A percentile compares a stretch with the other conserved stretches of the same genome.
phyloP scores from a whole-genome alignment of 495 filamentous ascomycete species.

The Margaritispora aquatica region DNA sequence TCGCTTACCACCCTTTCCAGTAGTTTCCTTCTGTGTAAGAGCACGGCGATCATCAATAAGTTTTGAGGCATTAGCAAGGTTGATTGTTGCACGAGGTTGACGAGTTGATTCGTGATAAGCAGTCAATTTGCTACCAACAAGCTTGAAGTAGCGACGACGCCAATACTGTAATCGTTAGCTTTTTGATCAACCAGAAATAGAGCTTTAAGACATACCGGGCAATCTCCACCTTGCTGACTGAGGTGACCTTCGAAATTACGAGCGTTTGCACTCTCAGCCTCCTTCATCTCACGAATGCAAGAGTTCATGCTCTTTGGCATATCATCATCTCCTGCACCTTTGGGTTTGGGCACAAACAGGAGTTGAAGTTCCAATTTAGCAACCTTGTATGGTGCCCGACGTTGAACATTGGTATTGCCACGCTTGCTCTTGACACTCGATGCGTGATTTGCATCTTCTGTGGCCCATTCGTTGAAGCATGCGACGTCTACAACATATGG shows the following conservation, averaged over 20 bases:
- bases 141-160: conserved; percentile 95
- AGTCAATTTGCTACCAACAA: conserved; percentile 83
- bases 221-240: conserved; percentile 95
- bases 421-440: conserved; percentile 89
- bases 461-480: conserved; percentile 97
- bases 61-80: conserved; percentile 86
- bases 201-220: conserved; percentile 89
- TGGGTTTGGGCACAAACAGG: conserved; percentile 87
- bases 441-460: conserved; percentile 62
- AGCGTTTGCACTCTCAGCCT: conserved; percentile 67
- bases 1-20: conserved; percentile 65
- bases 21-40: conserved; percentile 72
- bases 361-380: conserved; percentile 91
- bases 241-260: conserved; percentile 81
- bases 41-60: conserved; percentile 89
- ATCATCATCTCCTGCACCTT: conserved; percentile 83
- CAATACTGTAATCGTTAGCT: conserved; percentile 63
- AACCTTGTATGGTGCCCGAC: conserved; percentile 84
- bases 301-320: conserved; percentile 99
- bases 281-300: conserved; percentile 85
- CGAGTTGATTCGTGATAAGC: conserved; percentile 94
- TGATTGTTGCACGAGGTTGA: conserved; percentile 94
- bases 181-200: not conserved
- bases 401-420: conserved; percentile 50
- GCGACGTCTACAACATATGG: conserved; percentile 82